A percentile compares a stretch with the other conserved stretches of the same genome.
Evolutionary conservation across 495 filamentous ascomycete species (phyloP).

Genomic region (Penicillium silybi): DNA sequence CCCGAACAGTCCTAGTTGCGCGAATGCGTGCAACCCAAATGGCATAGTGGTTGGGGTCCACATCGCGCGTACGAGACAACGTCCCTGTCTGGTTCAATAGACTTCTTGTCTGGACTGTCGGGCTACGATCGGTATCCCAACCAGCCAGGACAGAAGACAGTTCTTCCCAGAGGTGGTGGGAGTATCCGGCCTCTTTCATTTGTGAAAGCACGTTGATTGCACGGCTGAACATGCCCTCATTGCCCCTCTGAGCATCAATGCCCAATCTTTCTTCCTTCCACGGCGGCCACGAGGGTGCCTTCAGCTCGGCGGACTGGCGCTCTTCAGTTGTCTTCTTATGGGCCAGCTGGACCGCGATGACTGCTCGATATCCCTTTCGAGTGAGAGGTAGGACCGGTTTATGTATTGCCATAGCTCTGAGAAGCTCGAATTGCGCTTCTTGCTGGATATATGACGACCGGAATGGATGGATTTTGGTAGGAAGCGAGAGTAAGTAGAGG

Average conservation of each 20-base stretch:
- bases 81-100: constrained; percentile 23
- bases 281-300: constrained; percentile 65
- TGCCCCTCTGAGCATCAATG: constrained; percentile 52
- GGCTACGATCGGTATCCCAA: constrained; percentile 65
- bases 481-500: constrained; percentile 53
- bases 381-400: constrained; percentile 54
- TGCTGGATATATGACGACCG: constrained; percentile 47
- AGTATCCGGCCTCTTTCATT: constrained; percentile 64
- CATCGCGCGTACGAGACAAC: constrained; percentile 14
- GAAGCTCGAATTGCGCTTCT: constrained; percentile 59
- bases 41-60: constrained; percentile 11
- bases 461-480: constrained; percentile 46
- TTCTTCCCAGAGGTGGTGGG: constrained; percentile 51
- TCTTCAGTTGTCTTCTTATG: constrained; percentile 60
- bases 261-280: constrained; percentile 63
- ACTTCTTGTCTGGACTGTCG: constrained; percentile 63
- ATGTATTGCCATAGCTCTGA: constrained; percentile 57
- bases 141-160: constrained; percentile 55
- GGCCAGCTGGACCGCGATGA: constrained; percentile 57
- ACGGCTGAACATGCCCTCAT: constrained; percentile 55
- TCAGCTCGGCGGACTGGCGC: constrained; percentile 54
- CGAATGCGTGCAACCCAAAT: constrained; percentile 61
- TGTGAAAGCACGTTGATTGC: constrained; percentile 53
- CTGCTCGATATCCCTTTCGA: constrained; percentile 59
- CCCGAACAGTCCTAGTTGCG: constrained; percentile 63